Conservation (phyloP, 495 filamentous ascomycete genomes). For the Aspergillus affinis region DNA sequence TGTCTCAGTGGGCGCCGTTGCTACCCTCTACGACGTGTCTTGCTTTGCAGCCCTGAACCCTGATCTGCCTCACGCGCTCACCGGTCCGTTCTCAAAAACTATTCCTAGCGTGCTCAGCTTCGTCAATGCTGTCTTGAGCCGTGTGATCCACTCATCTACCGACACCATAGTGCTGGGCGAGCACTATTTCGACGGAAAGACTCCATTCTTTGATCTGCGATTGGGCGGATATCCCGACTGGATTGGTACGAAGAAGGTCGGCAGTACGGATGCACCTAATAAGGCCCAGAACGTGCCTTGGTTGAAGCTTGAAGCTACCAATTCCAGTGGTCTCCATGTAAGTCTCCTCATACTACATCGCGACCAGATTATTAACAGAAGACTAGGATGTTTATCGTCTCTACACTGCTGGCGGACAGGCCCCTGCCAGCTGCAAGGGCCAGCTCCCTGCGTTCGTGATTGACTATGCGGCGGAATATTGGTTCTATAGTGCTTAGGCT, state of each 20-base stretch:
- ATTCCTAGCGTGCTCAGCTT: conserved; percentile 42
- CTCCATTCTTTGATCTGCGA: conserved; percentile 60
- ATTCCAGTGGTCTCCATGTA: conserved; percentile 47
- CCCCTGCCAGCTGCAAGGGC: conserved; percentile 47
- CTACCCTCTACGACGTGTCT: conserved; percentile 64
- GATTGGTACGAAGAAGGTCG: conserved; percentile 43
- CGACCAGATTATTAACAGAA: background rate
- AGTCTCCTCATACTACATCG: conserved; percentile 10
- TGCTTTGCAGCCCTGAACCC: conserved; percentile 37
- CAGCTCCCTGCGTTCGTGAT: conserved; percentile 45
- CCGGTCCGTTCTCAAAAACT: conserved; percentile 33
- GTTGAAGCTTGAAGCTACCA: conserved; percentile 52
- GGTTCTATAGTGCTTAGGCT: conserved; percentile 54
- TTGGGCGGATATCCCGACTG: conserved; percentile 36
- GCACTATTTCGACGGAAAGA: conserved; percentile 61
- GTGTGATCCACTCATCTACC: conserved; percentile 28
- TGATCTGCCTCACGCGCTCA: conserved; percentile 30
- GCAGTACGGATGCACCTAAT: conserved; percentile 51
- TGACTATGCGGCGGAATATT: conserved; percentile 70
- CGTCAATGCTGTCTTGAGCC: conserved; percentile 24
- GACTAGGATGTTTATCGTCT: conserved; percentile 63
- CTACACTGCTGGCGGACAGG: conserved; percentile 60
- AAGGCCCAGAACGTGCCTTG: conserved; percentile 59
- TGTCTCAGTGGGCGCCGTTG: conserved; percentile 57
- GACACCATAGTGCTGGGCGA: conserved; percentile 49